Evolutionary conservation across 2,329 filamentous ascomycete genomes (phyloP), one percentile per base, ranked within the genome.

Genomic region (Rhexocercosporidium sp.): DNA sequence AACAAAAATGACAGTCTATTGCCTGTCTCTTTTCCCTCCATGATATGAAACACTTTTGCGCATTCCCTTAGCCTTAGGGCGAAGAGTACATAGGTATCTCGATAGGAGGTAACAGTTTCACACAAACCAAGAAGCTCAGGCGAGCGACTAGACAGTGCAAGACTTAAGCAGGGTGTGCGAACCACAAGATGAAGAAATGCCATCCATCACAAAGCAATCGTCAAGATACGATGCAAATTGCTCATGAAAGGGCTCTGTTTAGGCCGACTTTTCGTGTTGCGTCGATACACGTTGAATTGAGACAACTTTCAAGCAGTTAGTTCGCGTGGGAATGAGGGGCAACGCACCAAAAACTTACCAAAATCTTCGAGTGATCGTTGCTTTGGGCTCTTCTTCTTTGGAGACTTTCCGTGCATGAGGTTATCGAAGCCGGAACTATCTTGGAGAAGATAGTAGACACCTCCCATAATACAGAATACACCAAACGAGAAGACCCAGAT

Each of bases 401-500:
- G 88, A 70, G 89, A 91, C 84, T 94, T 94, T 78, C 93, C 92
- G 82, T 97, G 93, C 92, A 97, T 96, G 71, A 97, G 85, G 83
- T 96, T 95, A 82, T 97, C 92, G 80, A 97, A 97, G 70, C 90
- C 90, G 69, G 86, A 81, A 76, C 89, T 93, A 79, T 91, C 91
- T 80, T 95, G 90, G 77, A 97, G 87, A 76, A 96, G 86, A 83
- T 94, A 94, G 82, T 92, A 92, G 69, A 86, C 78, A 78, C 84
- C 82, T 76, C 89, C 92, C 86, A 95, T 89, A 77, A 94, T 86
- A 78, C 90, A 93, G 85, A 96, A 96, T 77, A 96, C 85, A 79
- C 93, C 94, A 78, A 96, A 93, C 18, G 93, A 94, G 85, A 94
- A 96, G 76, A 96, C 88, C 92, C 93, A 97, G 78, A 96, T 87